A percentile compares a stretch with the other conserved stretches of the same genome.
phyloP scores from a whole-genome alignment of 371 early-diverging fungal genomes.

The Mortierella sp. region DNA sequence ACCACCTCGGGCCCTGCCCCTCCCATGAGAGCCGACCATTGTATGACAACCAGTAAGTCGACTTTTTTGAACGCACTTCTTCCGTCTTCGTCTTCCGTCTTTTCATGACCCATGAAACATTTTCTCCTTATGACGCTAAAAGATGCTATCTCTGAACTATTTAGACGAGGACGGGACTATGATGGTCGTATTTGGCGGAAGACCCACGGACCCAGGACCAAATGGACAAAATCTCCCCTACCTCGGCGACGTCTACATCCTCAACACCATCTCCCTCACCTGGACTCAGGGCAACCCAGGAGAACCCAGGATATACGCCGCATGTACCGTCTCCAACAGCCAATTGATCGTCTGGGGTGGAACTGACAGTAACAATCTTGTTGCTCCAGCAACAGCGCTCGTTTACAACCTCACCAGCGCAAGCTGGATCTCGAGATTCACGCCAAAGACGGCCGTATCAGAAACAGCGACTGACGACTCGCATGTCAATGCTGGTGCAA shows the following conservation, averaged over 20 bases:
- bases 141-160: neutral
- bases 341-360: conserved; percentile 47
- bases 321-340: conserved; percentile 46
- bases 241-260: conserved; percentile 32
- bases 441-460: conserved; percentile 19
- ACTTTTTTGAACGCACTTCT: neutral
- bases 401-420: conserved; percentile 32
- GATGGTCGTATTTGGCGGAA: conserved; percentile 37
- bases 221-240: neutral
- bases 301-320: conserved; percentile 24
- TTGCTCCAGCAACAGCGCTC: conserved; percentile 3
- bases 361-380: neutral
- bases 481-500: conserved; percentile 28
- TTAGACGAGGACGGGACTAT: conserved; percentile 47
- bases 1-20: conserved; percentile 26
- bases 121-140: neutral
- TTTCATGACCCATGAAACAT: neutral
- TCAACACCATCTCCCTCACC: conserved; percentile 18
- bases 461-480: neutral
- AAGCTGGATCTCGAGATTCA: conserved; percentile 27
- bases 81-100: too few relatives aligned
- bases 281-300: conserved; percentile 36
- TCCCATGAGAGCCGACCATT: conserved; percentile 45
- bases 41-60: conserved; percentile 45
- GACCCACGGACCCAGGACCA: conserved; percentile 1